Evolutionary conservation across 768 basidiomycete species (phyloP), one percentile per base, ranked within the genome.

Genomic region (Baorangia bicolor): DNA sequence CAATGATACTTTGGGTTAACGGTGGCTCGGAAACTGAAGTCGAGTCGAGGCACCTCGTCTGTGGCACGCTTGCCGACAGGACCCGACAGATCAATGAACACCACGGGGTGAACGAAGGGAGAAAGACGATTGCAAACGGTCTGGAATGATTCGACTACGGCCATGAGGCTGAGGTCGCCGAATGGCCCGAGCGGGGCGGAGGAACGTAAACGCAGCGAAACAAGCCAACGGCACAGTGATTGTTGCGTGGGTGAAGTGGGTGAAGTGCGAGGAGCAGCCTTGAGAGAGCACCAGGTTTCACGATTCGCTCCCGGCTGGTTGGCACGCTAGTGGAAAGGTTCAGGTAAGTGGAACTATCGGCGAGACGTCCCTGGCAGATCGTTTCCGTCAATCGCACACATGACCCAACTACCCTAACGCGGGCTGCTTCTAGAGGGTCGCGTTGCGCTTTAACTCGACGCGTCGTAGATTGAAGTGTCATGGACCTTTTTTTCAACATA

Each of bases 121-220:
- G 56, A 38, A 53, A 46, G 38, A 9, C 16, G 25, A 34, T 16
- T 35, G 21, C 33, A 20, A 21, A 34, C 27, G 10, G 37, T 7
- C 43, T n/a, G 55, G 27, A 42, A 30, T 41, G 55, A 34, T 27
- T 43, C 38, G 46, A 41, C 31, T 40, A 38, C n/a, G 8, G 21
- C 48, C 60, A 68, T 54, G 58, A 59, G 59, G 65, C 55, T 18
- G 21, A 51, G 49, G 54, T 49, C 48, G 30, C 49, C 51, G 53
- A 27, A 46, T 54, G 31, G n/a, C 30, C 33, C 13, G 35, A 38
- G 51, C 40, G 30, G 14, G 33, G 13, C 27, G 42, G n/a, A 45
- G 33, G 28, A 45, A 64, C 58, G 61, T 65, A 56, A 56, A 53
- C 14, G n/a, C 28, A 16, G 41, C 13, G 35, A 41, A 42, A 51